A percentile compares a stretch with the other conserved stretches of the same genome.
Conservation (phyloP, 1,284 basidiomycete species). For the Somion occarium region DNA sequence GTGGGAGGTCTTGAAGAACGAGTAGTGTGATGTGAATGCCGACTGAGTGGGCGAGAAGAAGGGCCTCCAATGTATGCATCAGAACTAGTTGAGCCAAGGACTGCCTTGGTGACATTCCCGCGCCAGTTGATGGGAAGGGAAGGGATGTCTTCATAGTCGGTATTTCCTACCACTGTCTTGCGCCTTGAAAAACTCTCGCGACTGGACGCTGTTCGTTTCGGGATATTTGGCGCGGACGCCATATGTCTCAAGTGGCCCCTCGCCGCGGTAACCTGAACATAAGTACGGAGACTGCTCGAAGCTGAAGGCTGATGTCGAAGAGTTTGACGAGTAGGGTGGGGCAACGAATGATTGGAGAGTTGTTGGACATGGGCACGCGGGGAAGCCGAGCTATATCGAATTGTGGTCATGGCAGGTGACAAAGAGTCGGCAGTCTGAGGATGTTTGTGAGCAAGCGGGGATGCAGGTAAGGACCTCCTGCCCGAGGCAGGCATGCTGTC, state of each 20-base stretch:
- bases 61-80: conserved; percentile 43
- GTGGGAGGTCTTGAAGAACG: conserved; percentile 15
- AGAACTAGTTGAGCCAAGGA: conserved; percentile 39
- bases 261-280: conserved; percentile 41
- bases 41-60: conserved; percentile 14
- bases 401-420: not conserved
- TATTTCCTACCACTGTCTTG: not conserved
- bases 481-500: conserved; percentile 3
- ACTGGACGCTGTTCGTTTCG: conserved; percentile 28
- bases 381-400: conserved; percentile 4
- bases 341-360: not conserved
- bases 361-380: not conserved
- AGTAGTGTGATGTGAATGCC: conserved; percentile 13
- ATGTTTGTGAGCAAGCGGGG: conserved; percentile 28
- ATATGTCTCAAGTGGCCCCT: conserved; percentile 65
- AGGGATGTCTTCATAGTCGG: conserved; percentile 11
- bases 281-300: conserved; percentile 25
- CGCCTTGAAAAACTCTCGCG: conserved; percentile 21
- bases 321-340: conserved; percentile 2
- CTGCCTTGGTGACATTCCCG: conserved; percentile 54
- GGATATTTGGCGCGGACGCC: conserved; percentile 56
- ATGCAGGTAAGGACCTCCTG: conserved; percentile 27
- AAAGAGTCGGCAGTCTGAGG: not conserved
- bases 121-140: conserved; percentile 61
- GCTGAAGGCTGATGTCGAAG: conserved; percentile 20